phyloP scores from a whole-genome alignment of 805 yeast species.

The Wickerhamomyces chaumierensis region DNA sequence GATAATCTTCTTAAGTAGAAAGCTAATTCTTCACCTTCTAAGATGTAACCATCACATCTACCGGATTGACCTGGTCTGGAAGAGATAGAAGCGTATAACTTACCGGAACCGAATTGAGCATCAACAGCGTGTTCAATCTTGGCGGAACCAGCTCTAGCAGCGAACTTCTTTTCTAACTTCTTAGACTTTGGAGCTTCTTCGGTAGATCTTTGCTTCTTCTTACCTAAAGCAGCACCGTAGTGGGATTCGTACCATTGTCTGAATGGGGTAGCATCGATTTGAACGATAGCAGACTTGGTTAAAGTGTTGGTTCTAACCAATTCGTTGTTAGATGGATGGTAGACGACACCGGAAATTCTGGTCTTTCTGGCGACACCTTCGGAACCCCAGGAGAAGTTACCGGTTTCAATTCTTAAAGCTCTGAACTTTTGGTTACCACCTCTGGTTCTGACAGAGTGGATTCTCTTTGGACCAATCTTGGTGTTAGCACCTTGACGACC shows the following conservation, averaged over 20 bases:
- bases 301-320: constrained; percentile 99
- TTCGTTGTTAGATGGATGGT: constrained; percentile 99
- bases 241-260: constrained; percentile 98
- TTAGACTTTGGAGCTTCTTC: constrained; percentile 59
- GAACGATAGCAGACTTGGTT: constrained; percentile 98
- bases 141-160: constrained; percentile 84
- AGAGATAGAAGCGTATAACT: constrained; percentile 95
- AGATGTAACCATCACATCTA: constrained; percentile 99
- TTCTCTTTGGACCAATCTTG: constrained; percentile 97
- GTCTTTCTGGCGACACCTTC: constrained; percentile 98
- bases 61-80: constrained; percentile 99
- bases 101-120: constrained; percentile 97
- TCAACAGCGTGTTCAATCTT: constrained; percentile 85
- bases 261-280: constrained; percentile 99
- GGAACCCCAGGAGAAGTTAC: constrained; percentile 99
- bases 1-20: constrained; percentile 99
- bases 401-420: constrained; percentile 98
- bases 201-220: constrained; percentile 48
- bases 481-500: constrained; percentile 99
- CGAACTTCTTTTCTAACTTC: constrained; percentile 84
- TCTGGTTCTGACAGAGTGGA: constrained; percentile 98
- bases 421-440: constrained; percentile 99
- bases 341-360: constrained; percentile 94
- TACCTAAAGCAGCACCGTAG: constrained; percentile 91
- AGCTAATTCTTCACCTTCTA: constrained; percentile 99